These are phyloP conservation scores for Arthonia radiata DNA, from an alignment of 495 filamentous ascomycete species.

Conservation along the genomic window DNA sequence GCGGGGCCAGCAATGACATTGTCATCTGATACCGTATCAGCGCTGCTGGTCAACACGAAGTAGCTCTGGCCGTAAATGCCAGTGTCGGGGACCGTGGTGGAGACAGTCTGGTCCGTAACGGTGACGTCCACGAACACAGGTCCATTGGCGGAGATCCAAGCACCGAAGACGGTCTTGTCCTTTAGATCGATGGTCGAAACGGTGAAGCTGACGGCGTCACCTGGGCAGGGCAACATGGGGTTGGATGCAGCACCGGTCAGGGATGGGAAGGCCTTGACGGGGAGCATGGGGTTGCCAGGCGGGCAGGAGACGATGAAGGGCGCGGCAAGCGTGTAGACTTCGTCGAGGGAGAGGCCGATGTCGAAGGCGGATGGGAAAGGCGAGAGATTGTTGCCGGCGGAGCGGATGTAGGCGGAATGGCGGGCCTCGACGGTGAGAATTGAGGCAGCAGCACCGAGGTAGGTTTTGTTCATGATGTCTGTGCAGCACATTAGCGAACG, in stretches of 20 bases:
- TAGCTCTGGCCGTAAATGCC: conserved; percentile 3
- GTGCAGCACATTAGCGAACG: too few species aligned
- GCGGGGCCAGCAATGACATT: conserved; percentile 3
- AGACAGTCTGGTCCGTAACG: background rate
- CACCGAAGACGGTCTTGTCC: background rate
- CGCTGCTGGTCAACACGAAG: conserved; percentile 2
- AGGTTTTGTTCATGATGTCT: conserved; percentile 23
- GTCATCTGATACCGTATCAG: conserved; percentile 1
- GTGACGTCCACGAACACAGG: background rate
- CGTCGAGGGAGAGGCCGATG: conserved; percentile 26
- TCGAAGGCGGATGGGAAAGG: conserved; percentile 34
- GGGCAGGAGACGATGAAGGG: conserved; percentile 35
- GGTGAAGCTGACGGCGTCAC: conserved; percentile 1
- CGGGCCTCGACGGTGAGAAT: conserved; percentile 38
- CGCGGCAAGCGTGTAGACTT: conserved; percentile 35
- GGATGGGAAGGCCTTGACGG: background rate
- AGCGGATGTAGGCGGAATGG: conserved; percentile 32
- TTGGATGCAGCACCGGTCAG: conserved; percentile 1
- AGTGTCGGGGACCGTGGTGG: background rate
- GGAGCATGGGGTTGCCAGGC: conserved; percentile 12
- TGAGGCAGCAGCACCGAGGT: conserved; percentile 33
- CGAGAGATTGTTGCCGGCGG: conserved; percentile 17
- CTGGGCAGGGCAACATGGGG: background rate
- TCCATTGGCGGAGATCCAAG: background rate
- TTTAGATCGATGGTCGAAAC: conserved; percentile 1